A percentile compares a stretch with the other conserved stretches of the same genome.
phyloP scores from a whole-genome alignment of 2,329 filamentous ascomycete genomes.

The Fusarium penzigii region DNA sequence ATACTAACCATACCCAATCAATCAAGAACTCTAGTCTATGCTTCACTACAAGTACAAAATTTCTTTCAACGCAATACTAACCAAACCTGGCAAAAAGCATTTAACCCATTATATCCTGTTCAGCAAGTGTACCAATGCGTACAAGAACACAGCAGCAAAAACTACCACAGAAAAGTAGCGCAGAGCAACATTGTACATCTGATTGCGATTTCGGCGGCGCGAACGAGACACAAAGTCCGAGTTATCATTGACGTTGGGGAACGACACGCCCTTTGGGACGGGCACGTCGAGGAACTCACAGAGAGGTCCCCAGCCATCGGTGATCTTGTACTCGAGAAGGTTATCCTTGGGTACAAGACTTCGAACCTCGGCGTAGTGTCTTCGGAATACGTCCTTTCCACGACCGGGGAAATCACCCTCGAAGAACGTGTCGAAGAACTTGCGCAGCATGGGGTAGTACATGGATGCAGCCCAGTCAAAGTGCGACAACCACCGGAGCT shows the following conservation, averaged over 20 bases:
- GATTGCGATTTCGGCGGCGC: slow-evolving; percentile 35
- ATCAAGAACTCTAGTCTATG: background rate
- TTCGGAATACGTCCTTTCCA: slow-evolving; percentile 62
- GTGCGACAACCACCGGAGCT: slow-evolving; percentile 42
- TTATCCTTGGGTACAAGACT: slow-evolving; percentile 29
- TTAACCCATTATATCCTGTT: slow-evolving; percentile 4
- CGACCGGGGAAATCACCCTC: slow-evolving; percentile 65
- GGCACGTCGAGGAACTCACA: slow-evolving; percentile 38
- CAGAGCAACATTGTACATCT: slow-evolving; percentile 37
- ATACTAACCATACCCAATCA: no score
- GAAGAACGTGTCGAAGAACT: slow-evolving; percentile 70
- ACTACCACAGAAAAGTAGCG: slow-evolving; percentile 24
- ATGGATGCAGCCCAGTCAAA: slow-evolving; percentile 65
- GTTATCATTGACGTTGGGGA: slow-evolving; percentile 41
- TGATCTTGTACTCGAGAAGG: slow-evolving; percentile 15
- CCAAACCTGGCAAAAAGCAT: background rate
- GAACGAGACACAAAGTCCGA: slow-evolving; percentile 37
- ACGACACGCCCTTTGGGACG: slow-evolving; percentile 33
- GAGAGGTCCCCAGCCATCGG: slow-evolving; percentile 40
- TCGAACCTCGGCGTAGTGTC: slow-evolving; percentile 39
- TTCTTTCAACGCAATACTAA: background rate
- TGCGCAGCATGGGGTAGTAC: slow-evolving; percentile 70
- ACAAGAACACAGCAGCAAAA: slow-evolving; percentile 12
- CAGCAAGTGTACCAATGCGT: slow-evolving; percentile 5
- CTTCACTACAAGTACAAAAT: background rate